phyloP scores from a whole-genome alignment of 2,329 filamentous ascomycete species.

The Metarhizium anisopliae region DNA sequence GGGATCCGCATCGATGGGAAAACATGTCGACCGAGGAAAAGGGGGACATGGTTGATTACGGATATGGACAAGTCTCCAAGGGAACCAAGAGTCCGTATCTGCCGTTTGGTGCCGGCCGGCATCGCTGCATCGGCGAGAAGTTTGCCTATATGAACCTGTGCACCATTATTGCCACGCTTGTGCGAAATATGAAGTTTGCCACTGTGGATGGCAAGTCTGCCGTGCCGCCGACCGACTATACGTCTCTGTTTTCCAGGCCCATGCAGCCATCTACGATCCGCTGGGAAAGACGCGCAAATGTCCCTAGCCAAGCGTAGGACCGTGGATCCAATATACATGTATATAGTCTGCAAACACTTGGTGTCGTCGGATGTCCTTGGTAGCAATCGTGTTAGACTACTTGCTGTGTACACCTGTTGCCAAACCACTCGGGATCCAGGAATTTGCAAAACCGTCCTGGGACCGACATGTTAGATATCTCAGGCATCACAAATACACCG shows the following conservation, averaged over 20 bases:
- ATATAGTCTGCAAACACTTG: no score
- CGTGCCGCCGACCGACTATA: constrained; percentile 58
- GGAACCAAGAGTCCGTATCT: constrained; percentile 37
- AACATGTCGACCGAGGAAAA: constrained; percentile 6
- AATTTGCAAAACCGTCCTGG: no score
- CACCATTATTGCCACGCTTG: constrained; percentile 53
- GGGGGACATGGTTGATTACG: constrained; percentile 18
- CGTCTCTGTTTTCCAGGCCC: constrained; percentile 34
- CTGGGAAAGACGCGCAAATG: constrained; percentile 20
- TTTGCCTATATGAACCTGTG: constrained; percentile 64
- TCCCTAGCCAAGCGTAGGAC: no score
- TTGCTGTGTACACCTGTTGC: no score
- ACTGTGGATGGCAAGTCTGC: constrained; percentile 45
- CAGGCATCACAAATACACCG: no score
- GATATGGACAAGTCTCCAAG: constrained; percentile 21
- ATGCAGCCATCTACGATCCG: constrained; percentile 21
- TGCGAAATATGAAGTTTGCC: constrained; percentile 50
- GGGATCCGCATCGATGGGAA: constrained; percentile 24
- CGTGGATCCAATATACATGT: no score
- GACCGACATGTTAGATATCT: no score
- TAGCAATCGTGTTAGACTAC: no score
- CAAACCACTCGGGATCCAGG: no score
- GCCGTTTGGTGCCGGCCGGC: constrained; percentile 64
- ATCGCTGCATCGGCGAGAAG: constrained; percentile 68
- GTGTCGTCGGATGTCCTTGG: no score